Percentiles rank a stretch among this genome's conserved stretches.
Evolutionary conservation across 208 protist species (phyloP).

Genomic region (Crithidia sp.): DNA sequence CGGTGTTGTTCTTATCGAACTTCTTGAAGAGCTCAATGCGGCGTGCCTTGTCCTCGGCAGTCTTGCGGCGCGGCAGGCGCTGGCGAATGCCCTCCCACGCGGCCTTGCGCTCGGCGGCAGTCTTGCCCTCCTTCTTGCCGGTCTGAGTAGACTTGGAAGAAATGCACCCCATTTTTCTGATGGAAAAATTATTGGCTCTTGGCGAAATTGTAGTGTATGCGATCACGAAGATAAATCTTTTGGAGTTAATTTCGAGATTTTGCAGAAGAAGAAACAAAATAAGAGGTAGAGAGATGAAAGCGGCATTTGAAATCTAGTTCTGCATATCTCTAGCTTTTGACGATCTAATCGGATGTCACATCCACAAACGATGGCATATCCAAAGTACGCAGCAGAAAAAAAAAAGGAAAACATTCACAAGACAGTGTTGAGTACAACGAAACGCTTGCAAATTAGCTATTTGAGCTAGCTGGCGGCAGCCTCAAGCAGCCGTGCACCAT

Average conservation of each 20-base stretch:
- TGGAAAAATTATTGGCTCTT: conserved; percentile 10
- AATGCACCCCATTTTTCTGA: conserved; percentile 32
- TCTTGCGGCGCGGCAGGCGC: conserved; percentile 43
- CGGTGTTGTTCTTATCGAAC: conserved; percentile 67
- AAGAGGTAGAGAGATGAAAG: background rate
- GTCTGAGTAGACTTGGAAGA: conserved; percentile 25
- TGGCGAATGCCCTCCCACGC: conserved; percentile 51
- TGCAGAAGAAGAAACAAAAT: background rate
- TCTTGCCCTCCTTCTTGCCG: conserved; percentile 38
- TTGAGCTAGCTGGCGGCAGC: too few relatives aligned
- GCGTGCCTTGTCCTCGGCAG: conserved; percentile 40
- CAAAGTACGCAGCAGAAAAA: too few relatives aligned
- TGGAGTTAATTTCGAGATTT: background rate
- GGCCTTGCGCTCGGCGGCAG: conserved; percentile 43
- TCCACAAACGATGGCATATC: too few relatives aligned
- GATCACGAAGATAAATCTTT: conserved; percentile 5
- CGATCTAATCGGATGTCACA: too few relatives aligned
- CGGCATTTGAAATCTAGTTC: too few relatives aligned
- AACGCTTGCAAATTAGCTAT: too few relatives aligned
- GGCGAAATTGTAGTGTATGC: background rate
- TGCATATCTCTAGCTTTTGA: too few relatives aligned
- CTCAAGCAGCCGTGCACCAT: too few relatives aligned
- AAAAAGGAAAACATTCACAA: too few relatives aligned
- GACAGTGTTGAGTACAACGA: too few relatives aligned
- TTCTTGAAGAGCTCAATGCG: conserved; percentile 73